Conservation (phyloP, 257 asterid genomes). For the Solanum chilense region DNA sequence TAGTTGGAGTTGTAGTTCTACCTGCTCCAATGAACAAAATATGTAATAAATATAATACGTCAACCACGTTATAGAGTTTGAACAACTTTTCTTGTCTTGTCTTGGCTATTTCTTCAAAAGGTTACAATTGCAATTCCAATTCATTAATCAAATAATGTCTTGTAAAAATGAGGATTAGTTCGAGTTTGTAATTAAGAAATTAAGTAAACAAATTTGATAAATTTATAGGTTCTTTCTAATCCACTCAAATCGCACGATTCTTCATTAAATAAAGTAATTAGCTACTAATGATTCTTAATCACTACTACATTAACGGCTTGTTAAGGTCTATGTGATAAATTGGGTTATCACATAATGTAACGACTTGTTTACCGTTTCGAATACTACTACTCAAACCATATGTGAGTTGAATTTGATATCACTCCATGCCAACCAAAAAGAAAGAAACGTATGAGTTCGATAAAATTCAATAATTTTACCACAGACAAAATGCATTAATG, state of each 20-base stretch:
- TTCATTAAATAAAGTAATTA: not conserved
- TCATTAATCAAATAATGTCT: not conserved
- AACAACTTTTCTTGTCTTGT: not conserved
- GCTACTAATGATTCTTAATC: too few relatives aligned
- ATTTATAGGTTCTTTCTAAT: not conserved
- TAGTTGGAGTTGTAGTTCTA: constrained; percentile 35
- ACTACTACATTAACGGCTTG: not conserved
- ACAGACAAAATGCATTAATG: not conserved
- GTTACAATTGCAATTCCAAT: not conserved
- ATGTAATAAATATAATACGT: not conserved
- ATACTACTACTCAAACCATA: not conserved
- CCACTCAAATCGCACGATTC: not conserved
- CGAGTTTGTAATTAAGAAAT: not conserved
- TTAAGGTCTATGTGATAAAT: not conserved
- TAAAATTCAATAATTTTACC: not conserved
- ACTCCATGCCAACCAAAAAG: too few relatives aligned
- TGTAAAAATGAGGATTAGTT: not conserved
- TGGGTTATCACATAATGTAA: not conserved
- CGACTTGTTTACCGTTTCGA: not conserved
- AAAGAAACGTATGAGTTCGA: not conserved
- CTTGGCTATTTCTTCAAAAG: not conserved
- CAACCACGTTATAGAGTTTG: constrained; percentile 3
- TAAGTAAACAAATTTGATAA: not conserved
- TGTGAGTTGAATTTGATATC: not conserved
- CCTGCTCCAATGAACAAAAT: constrained; percentile 35